Conservation (phyloP, 2,329 filamentous ascomycete species). For the Paraphaeosphaeria minitans region DNA sequence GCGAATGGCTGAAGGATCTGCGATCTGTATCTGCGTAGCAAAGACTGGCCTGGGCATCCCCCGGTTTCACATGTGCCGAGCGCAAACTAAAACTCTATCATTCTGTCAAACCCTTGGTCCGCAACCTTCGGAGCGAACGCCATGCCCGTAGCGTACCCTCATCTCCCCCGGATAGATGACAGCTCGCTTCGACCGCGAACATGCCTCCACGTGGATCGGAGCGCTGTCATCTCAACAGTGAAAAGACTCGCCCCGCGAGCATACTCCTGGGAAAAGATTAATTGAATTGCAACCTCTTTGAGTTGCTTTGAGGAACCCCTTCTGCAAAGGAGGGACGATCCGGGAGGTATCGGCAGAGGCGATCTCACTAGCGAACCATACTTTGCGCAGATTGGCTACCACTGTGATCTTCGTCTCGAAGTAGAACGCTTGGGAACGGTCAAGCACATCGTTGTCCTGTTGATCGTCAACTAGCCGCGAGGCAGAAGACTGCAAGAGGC, state of each 20-base stretch:
- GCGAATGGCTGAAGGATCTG: neutral
- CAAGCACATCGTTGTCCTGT: neutral
- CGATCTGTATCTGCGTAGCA: neutral
- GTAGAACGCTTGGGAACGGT: neutral
- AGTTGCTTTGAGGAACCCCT: neutral
- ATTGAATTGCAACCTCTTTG: neutral
- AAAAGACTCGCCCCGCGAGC: neutral
- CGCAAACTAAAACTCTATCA: neutral
- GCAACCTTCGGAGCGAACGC: neutral
- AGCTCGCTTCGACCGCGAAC: neutral
- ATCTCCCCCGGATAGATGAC: neutral
- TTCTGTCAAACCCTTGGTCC: neutral
- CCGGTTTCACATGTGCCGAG: neutral
- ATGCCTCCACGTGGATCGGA: neutral
- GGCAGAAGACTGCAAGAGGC: neutral
- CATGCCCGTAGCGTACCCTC: neutral
- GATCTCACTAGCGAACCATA: neutral
- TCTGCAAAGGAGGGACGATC: neutral
- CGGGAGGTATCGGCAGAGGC: neutral
- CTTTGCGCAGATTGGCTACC: neutral
- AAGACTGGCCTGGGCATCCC: neutral
- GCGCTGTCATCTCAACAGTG: neutral
- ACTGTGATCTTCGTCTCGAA: neutral
- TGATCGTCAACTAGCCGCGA: neutral
- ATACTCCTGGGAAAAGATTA: neutral